phyloP scores from a whole-genome alignment of 2,329 filamentous ascomycete genomes.

The Nannizzia gypsea region DNA sequence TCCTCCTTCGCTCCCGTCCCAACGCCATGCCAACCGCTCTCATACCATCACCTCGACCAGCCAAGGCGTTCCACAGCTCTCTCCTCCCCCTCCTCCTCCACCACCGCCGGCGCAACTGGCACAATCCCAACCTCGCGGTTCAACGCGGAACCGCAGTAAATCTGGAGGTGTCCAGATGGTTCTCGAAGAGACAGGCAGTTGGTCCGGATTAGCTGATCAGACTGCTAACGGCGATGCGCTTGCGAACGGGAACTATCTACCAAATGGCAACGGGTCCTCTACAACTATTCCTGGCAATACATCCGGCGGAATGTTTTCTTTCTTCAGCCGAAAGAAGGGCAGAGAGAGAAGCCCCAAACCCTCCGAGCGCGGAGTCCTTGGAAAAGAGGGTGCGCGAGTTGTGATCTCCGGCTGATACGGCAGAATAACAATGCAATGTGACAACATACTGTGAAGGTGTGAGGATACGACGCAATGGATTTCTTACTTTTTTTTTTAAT shows the following conservation, averaged over 20 bases:
- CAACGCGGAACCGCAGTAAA: slow-evolving; percentile 61
- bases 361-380: slow-evolving; percentile 81
- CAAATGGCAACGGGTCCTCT: slow-evolving; percentile 10
- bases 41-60: slow-evolving; percentile 13
- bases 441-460: background rate
- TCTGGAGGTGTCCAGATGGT: slow-evolving; percentile 83
- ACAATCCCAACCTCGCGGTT: slow-evolving; percentile 43
- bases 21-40: slow-evolving; percentile 16
- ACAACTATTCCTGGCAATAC: slow-evolving; percentile 41
- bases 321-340: slow-evolving; percentile 80
- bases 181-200: slow-evolving; percentile 76
- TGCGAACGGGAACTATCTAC: background rate
- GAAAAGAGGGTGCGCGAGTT: slow-evolving; percentile 84
- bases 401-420: slow-evolving; percentile 46
- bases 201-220: slow-evolving; percentile 80
- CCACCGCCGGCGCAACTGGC: slow-evolving; percentile 16
- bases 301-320: slow-evolving; percentile 73
- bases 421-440: background rate
- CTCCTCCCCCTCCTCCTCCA: slow-evolving; percentile 28
- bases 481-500: background rate
- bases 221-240: slow-evolving; percentile 63
- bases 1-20: slow-evolving; percentile 9
- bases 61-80: slow-evolving; percentile 24
- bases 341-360: slow-evolving; percentile 86
- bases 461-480: background rate